Percentiles rank a stretch among this genome's conserved stretches.
phyloP scores from a whole-genome alignment of 2,329 filamentous ascomycete species.

The Bipolaris sorokiniana region DNA sequence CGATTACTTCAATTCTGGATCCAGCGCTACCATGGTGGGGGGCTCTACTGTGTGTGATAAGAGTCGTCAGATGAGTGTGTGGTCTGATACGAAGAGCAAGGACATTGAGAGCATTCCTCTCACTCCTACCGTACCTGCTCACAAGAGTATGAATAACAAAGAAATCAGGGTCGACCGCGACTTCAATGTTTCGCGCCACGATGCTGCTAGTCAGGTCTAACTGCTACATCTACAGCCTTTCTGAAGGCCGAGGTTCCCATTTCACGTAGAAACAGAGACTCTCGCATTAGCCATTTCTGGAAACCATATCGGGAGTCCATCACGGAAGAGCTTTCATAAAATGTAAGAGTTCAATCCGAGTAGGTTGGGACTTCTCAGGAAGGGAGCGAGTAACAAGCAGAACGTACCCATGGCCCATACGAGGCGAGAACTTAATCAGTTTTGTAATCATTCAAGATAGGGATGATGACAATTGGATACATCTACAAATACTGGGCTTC shows the following conservation, averaged over 20 bases:
- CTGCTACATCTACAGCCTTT: not conserved
- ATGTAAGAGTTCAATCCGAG: not conserved
- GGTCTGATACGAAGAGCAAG: constrained; percentile 25
- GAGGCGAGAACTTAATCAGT: not conserved
- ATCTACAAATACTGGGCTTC: not conserved
- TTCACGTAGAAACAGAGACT: not conserved
- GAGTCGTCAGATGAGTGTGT: constrained; percentile 25
- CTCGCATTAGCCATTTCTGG: not conserved
- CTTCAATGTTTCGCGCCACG: constrained; percentile 28
- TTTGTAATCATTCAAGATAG: not conserved
- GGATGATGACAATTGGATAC: not conserved
- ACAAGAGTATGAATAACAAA: constrained; percentile 15
- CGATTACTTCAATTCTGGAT: constrained; percentile 27
- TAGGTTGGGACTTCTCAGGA: not conserved
- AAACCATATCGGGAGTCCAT: not conserved
- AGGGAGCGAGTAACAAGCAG: not conserved
- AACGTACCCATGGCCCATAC: not conserved
- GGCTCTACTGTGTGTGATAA: constrained; percentile 25
- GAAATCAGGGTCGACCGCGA: constrained; percentile 32
- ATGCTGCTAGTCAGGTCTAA: constrained; percentile 18
- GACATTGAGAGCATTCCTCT: constrained; percentile 20
- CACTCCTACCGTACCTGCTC: constrained; percentile 5
- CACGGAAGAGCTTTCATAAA: not conserved
- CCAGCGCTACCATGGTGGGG: constrained; percentile 10
- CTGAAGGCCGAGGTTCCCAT: too few relatives aligned